phyloP scores from a whole-genome alignment of 495 filamentous ascomycete species.

The Aspergillus hancockii region DNA sequence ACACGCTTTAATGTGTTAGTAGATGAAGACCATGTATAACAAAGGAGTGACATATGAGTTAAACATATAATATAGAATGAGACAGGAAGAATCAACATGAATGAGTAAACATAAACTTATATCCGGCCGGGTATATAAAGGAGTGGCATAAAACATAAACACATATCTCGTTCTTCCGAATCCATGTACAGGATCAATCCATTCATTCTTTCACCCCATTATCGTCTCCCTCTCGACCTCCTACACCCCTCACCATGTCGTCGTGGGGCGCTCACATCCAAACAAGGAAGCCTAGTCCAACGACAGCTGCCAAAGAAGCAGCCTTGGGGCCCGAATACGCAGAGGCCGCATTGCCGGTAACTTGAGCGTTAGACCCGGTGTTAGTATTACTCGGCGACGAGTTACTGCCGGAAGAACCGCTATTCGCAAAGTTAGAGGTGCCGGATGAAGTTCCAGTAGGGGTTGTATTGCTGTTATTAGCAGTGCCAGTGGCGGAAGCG shows the following conservation, averaged over 20 bases:
- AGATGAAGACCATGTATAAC: background rate
- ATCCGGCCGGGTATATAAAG: slow-evolving; percentile 6
- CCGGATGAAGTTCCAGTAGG: slow-evolving; percentile 5
- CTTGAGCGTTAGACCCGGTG: slow-evolving; percentile 6
- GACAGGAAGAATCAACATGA: background rate
- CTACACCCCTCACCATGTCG: background rate
- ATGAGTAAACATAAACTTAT: background rate
- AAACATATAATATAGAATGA: background rate
- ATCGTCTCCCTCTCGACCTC: background rate
- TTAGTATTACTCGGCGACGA: slow-evolving; percentile 8
- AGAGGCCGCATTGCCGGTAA: slow-evolving; percentile 23
- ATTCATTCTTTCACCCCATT: background rate
- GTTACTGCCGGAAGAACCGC: slow-evolving; percentile 11
- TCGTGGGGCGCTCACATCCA: slow-evolving; percentile 22
- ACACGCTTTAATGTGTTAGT: no score
- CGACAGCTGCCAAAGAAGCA: slow-evolving; percentile 22
- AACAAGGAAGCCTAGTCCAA: slow-evolving; percentile 29
- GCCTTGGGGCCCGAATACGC: slow-evolving; percentile 18
- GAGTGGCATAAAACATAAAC: background rate
- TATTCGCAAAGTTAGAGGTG: slow-evolving; percentile 2
- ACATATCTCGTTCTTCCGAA: background rate
- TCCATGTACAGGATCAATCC: background rate
- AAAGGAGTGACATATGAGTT: background rate
- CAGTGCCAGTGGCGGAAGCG: background rate
- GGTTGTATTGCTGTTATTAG: background rate